A percentile compares a stretch with the other conserved stretches of the same genome.
Conservation (phyloP, 805 yeast genomes). For the Brettanomyces custersianus region DNA sequence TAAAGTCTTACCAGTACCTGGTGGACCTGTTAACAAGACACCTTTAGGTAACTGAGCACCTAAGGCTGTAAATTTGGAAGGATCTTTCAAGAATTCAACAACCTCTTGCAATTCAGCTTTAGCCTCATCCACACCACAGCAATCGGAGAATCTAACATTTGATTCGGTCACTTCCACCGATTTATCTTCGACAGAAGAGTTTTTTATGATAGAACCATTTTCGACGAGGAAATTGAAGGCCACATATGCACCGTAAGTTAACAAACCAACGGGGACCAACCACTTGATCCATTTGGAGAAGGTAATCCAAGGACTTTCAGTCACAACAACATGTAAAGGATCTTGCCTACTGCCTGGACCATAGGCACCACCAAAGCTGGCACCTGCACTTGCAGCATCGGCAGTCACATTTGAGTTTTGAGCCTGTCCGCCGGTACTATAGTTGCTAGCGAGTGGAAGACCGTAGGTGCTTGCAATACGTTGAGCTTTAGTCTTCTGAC, state of each 20-base stretch:
- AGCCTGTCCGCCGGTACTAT: too few relatives aligned
- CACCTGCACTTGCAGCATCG: neutral
- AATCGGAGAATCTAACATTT: slow-evolving; percentile 84
- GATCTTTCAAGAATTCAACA: slow-evolving; percentile 95
- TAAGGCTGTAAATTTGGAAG: slow-evolving; percentile 88
- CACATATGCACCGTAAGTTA: slow-evolving; percentile 74
- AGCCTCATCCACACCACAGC: slow-evolving; percentile 97
- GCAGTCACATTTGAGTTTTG: slow-evolving; percentile 6
- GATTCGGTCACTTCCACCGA: slow-evolving; percentile 78
- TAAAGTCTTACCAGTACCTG: slow-evolving; percentile 97
- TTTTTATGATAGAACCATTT: slow-evolving; percentile 70
- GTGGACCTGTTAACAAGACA: slow-evolving; percentile 93
- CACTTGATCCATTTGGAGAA: slow-evolving; percentile 84
- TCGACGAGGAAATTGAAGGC: slow-evolving; percentile 76
- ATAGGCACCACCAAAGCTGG: neutral
- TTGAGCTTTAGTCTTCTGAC: slow-evolving; percentile 72
- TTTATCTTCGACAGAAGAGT: slow-evolving; percentile 64
- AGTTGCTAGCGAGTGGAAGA: slow-evolving; percentile 6
- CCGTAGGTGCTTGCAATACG: slow-evolving; percentile 43
- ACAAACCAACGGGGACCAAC: slow-evolving; percentile 70
- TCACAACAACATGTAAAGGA: slow-evolving; percentile 89
- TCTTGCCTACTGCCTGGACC: slow-evolving; percentile 57
- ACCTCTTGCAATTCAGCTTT: slow-evolving; percentile 95
- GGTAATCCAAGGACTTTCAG: slow-evolving; percentile 74
- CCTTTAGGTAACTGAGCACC: slow-evolving; percentile 99